Conservation (phyloP, 352 stramenopile genomes). For the Pythium pectinolyticum region DNA sequence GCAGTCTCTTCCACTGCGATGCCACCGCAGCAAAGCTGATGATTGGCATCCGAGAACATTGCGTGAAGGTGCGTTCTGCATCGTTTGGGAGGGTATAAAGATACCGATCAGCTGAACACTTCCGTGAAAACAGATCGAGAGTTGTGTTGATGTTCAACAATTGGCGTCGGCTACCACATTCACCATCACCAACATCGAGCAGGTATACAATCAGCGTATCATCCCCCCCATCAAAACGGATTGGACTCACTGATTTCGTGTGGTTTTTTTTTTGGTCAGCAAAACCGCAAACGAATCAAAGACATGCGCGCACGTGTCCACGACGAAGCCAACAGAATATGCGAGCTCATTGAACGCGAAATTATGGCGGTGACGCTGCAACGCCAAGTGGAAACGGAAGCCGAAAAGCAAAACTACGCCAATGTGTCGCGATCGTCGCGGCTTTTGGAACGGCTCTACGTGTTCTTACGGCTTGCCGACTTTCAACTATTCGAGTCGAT, state of each 20-base stretch:
- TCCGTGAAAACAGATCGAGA: neutral
- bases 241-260: too few relatives aligned
- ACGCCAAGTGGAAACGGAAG: conserved; percentile 8
- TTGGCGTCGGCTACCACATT: neutral
- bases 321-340: conserved; percentile 1
- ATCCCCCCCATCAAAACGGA: too few relatives aligned
- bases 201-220: too few relatives aligned
- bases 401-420: conserved; percentile 20
- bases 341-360: conserved; percentile 6
- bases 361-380: neutral
- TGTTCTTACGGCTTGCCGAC: conserved; percentile 52
- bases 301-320: neutral
- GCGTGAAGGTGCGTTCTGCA: conserved; percentile 24
- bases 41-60: conserved; percentile 32
- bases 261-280: too few relatives aligned
- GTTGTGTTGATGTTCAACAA: neutral
- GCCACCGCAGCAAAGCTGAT: conserved; percentile 36
- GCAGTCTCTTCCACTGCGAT: conserved; percentile 57
- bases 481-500: conserved; percentile 46
- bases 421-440: conserved; percentile 23
- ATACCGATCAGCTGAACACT: too few relatives aligned
- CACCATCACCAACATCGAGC: neutral
- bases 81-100: neutral
- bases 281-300: conserved; percentile 7
- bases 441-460: conserved; percentile 55